Base-by-base conservation (phyloP, 1,284 basidiomycete species). In the Clitocybe nebularis region DNA sequence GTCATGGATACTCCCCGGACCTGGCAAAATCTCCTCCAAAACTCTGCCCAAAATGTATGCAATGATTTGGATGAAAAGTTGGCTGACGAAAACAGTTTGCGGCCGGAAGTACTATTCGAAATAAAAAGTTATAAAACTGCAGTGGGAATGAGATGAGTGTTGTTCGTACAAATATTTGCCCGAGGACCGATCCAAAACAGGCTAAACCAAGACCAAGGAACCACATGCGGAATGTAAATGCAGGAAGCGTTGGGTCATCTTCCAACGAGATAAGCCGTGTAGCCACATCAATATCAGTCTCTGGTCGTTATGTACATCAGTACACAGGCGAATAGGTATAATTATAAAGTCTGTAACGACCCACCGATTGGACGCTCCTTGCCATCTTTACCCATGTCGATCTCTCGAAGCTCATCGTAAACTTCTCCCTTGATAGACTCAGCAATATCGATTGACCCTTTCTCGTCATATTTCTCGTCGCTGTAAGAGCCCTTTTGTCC, bases 1-100 rank as follows among this genome's bases (percentile, higher is more conserved):
- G 4, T 57, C 48, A 20, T 49, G 28, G 14, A 22, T 50, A 21
- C 59, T 58, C 1, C 58, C 58, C 0, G 72, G 69, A 9, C 74
- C 72, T 10, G 75, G 75, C 29, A 78, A 54, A 39, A 73, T 41
- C 33, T 67, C 64, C 45, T 75, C 69, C 45, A 77, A 45, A 32
- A 60, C 56, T 47, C 59, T 61, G 2, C 67, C 68, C 11, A 69
- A 44, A 22, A 71, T 63, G 40, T 63, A 71, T 0, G 65, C 63
- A 7, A 77, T 66, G 29, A 80, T 71, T 51, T 78, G 69, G 9
- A 82, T 65, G 60, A 83, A 77, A 4, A 80, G 64, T 36, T 74
- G 71, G 35, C 72, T 75, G 48, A 83, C 75, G 22, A 57, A 68
- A 22, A 80, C 74, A 7, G 77, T 77, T 49, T 82, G 81, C 9